Evolutionary conservation across 805 yeast species (phyloP), one percentile per base, ranked within the genome.

Genomic region (Metschnikowia reukaufii): DNA sequence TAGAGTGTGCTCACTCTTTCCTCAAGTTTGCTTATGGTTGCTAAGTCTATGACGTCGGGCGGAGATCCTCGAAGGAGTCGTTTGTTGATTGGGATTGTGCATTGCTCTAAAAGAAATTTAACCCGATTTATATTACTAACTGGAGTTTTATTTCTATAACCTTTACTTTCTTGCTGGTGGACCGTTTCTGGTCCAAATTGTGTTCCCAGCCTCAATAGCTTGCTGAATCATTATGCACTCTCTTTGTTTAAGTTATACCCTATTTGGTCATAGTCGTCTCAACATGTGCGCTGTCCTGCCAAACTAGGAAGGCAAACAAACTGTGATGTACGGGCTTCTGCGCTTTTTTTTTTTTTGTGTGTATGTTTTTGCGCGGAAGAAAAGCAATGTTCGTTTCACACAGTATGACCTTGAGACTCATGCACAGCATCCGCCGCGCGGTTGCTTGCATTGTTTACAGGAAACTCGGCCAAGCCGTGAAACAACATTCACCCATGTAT

Each of bases 21-120:
- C 47, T 49, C 48, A 42, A 41, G 44, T 42, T 39, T 35, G 42
- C 36, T 35, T 43, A 39, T 45, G 50, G 32, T 47, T 51, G 55
- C 52, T 48, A 21, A 42, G 42, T 37, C 39, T 30, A 25, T 32
- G 39, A 37, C 44, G 42, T 36, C 36, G 15, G 19, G 20, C 31
- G 31, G 15, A 12, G 20, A n/a, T 9, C n/a, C 30, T 36, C 4
- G 16, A 12, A 36, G 30, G 39, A 20, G 30, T 17, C 15, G 8
- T 5, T 18, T 34, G 9, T 18, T 17, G 23, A 19, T 18, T 34
- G 37, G 15, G 29, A 4, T 9, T 25, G 29, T 13, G 12, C 29
- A 25, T 9, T 25, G 8, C 12, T 25, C 12, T 25, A 9, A 3
- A 25, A 23, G 5, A 25, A n/a, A n/a, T n/a, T n/a, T n/a, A n/a